Percentiles rank a stretch among this genome's conserved stretches.
Conservation (phyloP, 2,329 filamentous ascomycete species). For the Pseudogymnoascus sp. region DNA sequence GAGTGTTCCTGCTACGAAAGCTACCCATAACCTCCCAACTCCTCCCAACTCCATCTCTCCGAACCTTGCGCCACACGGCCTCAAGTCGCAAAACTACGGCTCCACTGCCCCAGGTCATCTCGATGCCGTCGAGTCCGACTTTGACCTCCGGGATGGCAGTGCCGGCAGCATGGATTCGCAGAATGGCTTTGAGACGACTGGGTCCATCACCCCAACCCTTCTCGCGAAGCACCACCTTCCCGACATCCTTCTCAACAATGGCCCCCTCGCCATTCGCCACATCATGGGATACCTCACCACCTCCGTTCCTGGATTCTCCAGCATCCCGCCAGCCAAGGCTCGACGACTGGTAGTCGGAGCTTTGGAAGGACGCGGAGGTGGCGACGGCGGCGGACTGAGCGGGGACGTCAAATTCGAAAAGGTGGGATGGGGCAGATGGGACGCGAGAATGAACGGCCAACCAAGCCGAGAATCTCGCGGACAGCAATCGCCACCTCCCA, state of each 20-base stretch:
- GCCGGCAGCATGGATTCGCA: constrained; percentile 34
- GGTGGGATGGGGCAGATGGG: constrained; percentile 95
- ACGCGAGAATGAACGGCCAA: constrained; percentile 67
- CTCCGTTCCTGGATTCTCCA: constrained; percentile 84
- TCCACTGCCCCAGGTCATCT: constrained; percentile 28
- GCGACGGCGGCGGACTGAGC: constrained; percentile 51
- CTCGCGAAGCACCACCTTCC: constrained; percentile 86
- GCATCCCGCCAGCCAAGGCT: constrained; percentile 82
- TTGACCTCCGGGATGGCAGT: constrained; percentile 68
- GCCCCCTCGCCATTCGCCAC: constrained; percentile 86
- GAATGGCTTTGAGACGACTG: constrained; percentile 57
- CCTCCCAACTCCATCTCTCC: constrained; percentile 95
- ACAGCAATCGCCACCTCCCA: constrained; percentile 34
- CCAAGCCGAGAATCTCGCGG: constrained; percentile 35
- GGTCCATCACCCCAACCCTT: constrained; percentile 75
- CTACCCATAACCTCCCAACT: constrained; percentile 64
- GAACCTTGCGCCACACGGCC: constrained; percentile 70
- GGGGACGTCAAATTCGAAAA: constrained; percentile 83
- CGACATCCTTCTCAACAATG: constrained; percentile 80
- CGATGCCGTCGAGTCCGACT: constrained; percentile 71
- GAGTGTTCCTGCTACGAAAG: constrained; percentile 48
- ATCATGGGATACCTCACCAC: constrained; percentile 93
- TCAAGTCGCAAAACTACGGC: constrained; percentile 48
- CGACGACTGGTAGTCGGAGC: constrained; percentile 86
- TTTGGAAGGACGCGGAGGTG: constrained; percentile 63